Conservation (phyloP, 2,329 filamentous ascomycete species). For the Penicillium sp. region DNA sequence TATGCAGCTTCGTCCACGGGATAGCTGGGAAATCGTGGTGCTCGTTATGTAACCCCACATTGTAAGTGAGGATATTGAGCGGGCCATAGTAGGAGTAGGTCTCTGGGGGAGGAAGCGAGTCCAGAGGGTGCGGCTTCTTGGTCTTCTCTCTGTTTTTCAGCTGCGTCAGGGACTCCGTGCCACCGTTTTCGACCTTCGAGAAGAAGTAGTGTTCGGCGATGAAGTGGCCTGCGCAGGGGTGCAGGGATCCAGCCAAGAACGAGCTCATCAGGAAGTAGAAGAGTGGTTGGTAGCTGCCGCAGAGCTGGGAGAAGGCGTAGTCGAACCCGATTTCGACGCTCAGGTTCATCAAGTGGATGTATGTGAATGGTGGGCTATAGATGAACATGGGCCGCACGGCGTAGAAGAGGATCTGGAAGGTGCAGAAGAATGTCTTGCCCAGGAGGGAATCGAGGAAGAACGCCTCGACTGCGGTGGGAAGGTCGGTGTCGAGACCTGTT, state of each 20-base stretch:
- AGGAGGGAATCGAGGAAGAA: slow-evolving; percentile 88
- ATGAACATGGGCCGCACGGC: slow-evolving; percentile 93
- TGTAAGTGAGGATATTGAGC: slow-evolving; percentile 91
- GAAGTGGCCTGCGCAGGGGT: slow-evolving; percentile 95
- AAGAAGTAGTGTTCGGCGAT: slow-evolving; percentile 96
- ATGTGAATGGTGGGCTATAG: slow-evolving; percentile 84
- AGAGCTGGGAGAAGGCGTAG: slow-evolving; percentile 62
- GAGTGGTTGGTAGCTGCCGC: slow-evolving; percentile 61
- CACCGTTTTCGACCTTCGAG: slow-evolving; percentile 38
- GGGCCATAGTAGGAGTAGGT: slow-evolving; percentile 97
- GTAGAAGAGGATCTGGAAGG: slow-evolving; percentile 99
- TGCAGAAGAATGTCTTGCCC: slow-evolving; percentile 98
- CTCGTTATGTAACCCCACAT: slow-evolving; percentile 97
- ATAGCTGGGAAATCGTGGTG: slow-evolving; percentile 98
- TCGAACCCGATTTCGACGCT: slow-evolving; percentile 77
- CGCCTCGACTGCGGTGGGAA: slow-evolving; percentile 89
- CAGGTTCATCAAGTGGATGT: slow-evolving; percentile 82
- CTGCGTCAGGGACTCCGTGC: slow-evolving; percentile 57
- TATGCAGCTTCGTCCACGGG: slow-evolving; percentile 85
- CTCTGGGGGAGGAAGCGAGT: slow-evolving; percentile 74
- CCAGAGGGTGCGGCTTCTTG: slow-evolving; percentile 54
- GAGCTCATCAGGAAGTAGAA: slow-evolving; percentile 85
- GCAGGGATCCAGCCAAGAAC: slow-evolving; percentile 89
- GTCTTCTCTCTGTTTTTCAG: slow-evolving; percentile 36
- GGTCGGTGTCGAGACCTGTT: slow-evolving; percentile 91